Evolutionary conservation across 768 basidiomycete genomes (phyloP).

Genomic region (Melanogaster broomeanus): DNA sequence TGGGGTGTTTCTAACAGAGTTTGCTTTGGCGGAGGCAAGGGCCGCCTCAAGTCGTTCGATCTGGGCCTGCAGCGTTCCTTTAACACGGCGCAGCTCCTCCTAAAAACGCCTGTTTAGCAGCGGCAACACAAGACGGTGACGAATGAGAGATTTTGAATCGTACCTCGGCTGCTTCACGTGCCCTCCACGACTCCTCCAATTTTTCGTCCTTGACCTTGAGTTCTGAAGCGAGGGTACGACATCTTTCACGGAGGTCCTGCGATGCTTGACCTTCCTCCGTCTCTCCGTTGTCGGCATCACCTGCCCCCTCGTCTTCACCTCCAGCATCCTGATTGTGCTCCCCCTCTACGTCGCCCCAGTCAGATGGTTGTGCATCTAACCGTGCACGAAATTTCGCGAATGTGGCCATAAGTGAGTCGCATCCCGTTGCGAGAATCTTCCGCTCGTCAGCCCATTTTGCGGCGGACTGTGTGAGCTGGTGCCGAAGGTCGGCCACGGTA

Average conservation of each 20-base stretch:
- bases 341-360: slow-evolving; percentile 23
- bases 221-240: slow-evolving; percentile 15
- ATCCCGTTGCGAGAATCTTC: slow-evolving; percentile 20
- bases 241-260: slow-evolving; percentile 13
- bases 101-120: slow-evolving; percentile 9
- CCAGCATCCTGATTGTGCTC: slow-evolving; percentile 21
- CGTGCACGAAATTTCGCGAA: slow-evolving; percentile 31
- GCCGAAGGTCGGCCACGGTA: slow-evolving; percentile 26
- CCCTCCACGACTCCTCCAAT: slow-evolving; percentile 15
- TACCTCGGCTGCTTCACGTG: slow-evolving; percentile 20
- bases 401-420: slow-evolving; percentile 30
- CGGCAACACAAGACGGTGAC: not conserved
- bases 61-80: slow-evolving; percentile 14
- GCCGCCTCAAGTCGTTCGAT: slow-evolving; percentile 19
- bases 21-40: slow-evolving; percentile 11
- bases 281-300: slow-evolving; percentile 9
- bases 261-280: slow-evolving; percentile 12
- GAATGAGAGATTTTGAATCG: slow-evolving; percentile 4
- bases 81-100: slow-evolving; percentile 20
- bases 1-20: not conserved
- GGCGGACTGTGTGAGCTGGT: slow-evolving; percentile 29
- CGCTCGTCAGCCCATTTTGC: slow-evolving; percentile 32
- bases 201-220: slow-evolving; percentile 21
- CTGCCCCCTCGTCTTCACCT: slow-evolving; percentile 15
- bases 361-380: slow-evolving; percentile 20